phyloP scores from a whole-genome alignment of 164 flowering plant species.

The Nelumbo lutea region DNA sequence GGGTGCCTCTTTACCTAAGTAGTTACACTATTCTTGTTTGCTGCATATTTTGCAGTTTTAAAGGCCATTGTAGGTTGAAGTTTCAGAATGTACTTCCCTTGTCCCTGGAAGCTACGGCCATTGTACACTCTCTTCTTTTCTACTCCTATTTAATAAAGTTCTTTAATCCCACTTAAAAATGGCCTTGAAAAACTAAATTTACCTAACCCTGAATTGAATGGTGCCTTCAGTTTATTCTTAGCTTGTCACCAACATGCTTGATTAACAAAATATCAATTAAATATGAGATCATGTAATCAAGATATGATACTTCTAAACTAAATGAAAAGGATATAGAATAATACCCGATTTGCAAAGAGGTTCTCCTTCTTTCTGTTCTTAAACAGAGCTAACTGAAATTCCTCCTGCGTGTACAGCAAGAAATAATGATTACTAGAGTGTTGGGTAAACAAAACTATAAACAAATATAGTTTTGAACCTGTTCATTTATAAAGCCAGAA shows the following conservation, averaged over 20 bases:
- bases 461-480: background rate
- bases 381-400: conserved; percentile 86
- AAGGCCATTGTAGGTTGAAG: no score
- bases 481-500: background rate
- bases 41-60: no score
- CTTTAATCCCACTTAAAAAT: no score
- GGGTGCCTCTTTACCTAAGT: no score
- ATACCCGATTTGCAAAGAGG: conserved; percentile 92
- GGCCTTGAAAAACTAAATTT: background rate
- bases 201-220: background rate
- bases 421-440: background rate
- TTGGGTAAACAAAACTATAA: no score
- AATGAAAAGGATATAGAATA: conserved; percentile 4
- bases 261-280: background rate
- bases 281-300: background rate
- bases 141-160: no score
- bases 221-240: background rate
- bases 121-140: no score
- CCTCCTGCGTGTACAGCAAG: conserved; percentile 60
- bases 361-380: conserved; percentile 87
- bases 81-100: no score
- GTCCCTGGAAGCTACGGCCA: no score
- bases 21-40: no score
- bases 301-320: no score
- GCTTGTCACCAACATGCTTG: background rate